phyloP scores from a whole-genome alignment of 2,329 filamentous ascomycete genomes.

The Diaporthe ampelina region DNA sequence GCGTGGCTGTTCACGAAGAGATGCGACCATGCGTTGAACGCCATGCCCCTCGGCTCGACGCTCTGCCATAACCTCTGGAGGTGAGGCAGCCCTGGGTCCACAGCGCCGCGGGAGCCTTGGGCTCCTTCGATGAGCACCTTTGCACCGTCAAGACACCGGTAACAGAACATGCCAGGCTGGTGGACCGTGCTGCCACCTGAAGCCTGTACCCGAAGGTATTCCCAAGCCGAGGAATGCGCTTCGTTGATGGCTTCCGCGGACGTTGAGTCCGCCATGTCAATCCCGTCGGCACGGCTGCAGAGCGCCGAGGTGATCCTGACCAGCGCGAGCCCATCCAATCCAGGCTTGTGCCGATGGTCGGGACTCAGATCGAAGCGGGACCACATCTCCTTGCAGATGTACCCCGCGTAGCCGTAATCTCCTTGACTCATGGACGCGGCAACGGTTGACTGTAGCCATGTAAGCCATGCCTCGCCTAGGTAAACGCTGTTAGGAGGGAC shows the following conservation, averaged over 20 bases:
- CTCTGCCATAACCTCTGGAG: constrained; percentile 3
- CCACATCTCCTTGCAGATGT: constrained; percentile 22
- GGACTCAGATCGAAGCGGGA: background rate
- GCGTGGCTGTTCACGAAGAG: constrained; percentile 3
- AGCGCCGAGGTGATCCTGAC: background rate
- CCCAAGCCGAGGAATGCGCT: background rate
- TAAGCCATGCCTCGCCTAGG: constrained; percentile 2
- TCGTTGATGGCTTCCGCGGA: background rate
- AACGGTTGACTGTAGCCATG: constrained; percentile 11
- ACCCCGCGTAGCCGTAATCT: constrained; percentile 7
- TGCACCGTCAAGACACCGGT: constrained; percentile 14
- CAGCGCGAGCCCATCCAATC: background rate
- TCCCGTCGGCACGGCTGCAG: background rate
- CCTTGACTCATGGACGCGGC: background rate
- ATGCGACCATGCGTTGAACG: constrained; percentile 3
- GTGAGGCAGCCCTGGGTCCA: constrained; percentile 5
- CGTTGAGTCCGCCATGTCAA: background rate
- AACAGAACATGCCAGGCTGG: constrained; percentile 28
- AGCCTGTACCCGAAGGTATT: background rate
- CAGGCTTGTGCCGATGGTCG: constrained; percentile 20
- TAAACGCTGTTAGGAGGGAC: background rate
- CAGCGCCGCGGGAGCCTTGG: background rate
- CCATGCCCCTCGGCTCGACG: constrained; percentile 11
- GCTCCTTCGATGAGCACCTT: background rate
- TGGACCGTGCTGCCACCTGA: background rate